Evolutionary conservation across 192 early-diverging fungal genomes (phyloP), one percentile per base, ranked within the genome.

Genomic region (Haplosporangium gracile): DNA sequence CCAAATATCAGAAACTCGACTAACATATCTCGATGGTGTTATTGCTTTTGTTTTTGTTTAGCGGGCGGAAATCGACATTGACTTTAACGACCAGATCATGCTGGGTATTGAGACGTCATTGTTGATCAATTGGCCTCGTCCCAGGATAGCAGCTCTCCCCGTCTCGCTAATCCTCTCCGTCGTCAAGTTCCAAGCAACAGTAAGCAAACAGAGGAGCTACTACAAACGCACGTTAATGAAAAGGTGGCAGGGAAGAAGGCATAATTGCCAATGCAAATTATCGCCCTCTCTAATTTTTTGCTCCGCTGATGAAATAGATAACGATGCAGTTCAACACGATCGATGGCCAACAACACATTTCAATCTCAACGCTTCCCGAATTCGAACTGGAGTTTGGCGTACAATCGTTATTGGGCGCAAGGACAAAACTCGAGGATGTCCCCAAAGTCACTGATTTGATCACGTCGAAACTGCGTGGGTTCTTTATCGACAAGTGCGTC

Each of bases 351-450:
- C 83, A 87, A 39, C 92, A 90, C 72, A 91, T 93, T 63, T 88
- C 90, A 11, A 89, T 92, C 53, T 93, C 92, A 5, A 88, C 89
- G 0, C 73, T 92, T 20, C 87, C 95, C 4, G 95, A 95, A 74
- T 97, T 96, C 65, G 88, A 92, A 60, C 91, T 99, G 2, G 96
- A 99, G 43, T 96, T 99, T 74, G 94, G 96, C 53, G 95, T 98
- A 2, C 93, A 95, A 63, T 97, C 97, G 0, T 88, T 99, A 47
- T 92, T 99, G 49, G 99, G 99, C 0, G 97, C 97, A 84, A 93
- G 96, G 79, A 97, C 99, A 38, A 99, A 99, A 87, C 95, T 99
- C 24, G 98, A 99, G 88, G 96, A 98, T 81, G 91, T 99, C 72
- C 98, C 98, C 16, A 98, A 98, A 88, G 90, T 99, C 24, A 96